Conservation (phyloP, 2,329 filamentous ascomycete genomes). For the Penicillium sp. region DNA sequence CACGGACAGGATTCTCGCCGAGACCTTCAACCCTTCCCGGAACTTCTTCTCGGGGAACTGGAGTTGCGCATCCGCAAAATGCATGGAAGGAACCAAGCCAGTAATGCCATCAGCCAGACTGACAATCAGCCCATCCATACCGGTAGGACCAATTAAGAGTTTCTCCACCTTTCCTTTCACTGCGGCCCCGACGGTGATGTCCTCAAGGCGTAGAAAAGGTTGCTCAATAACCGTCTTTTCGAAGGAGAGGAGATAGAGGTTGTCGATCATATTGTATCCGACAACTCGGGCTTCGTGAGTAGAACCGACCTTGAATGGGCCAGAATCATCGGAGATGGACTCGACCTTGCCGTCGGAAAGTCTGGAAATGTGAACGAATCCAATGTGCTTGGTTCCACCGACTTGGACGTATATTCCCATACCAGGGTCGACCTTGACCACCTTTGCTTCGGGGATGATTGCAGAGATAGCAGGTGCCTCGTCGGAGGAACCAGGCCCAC, state of each 20-base stretch:
- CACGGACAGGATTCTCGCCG: conserved; percentile 77
- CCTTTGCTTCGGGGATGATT: conserved; percentile 71
- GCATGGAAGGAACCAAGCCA: conserved; percentile 82
- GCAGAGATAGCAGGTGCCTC: conserved; percentile 57
- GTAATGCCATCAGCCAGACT: conserved; percentile 81
- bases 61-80: conserved; percentile 81
- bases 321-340: conserved; percentile 69
- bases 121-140: conserved; percentile 76
- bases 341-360: conserved; percentile 90
- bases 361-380: conserved; percentile 92
- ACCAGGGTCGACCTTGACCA: conserved; percentile 74
- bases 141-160: conserved; percentile 72
- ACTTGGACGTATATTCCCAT: conserved; percentile 79
- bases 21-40: conserved; percentile 78
- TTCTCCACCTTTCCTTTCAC: conserved; percentile 83
- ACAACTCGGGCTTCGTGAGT: conserved; percentile 78
- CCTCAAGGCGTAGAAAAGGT: conserved; percentile 85
- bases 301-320: conserved; percentile 73
- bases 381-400: conserved; percentile 62
- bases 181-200: conserved; percentile 75
- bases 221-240: conserved; percentile 80
- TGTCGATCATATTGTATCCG: conserved; percentile 83
- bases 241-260: conserved; percentile 79
- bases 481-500: conserved; percentile 44
- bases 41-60: conserved; percentile 97